These are phyloP conservation scores for Endoconidiophora polonica DNA, from an alignment of 2,329 filamentous ascomycete genomes.

Conservation along the genomic window DNA sequence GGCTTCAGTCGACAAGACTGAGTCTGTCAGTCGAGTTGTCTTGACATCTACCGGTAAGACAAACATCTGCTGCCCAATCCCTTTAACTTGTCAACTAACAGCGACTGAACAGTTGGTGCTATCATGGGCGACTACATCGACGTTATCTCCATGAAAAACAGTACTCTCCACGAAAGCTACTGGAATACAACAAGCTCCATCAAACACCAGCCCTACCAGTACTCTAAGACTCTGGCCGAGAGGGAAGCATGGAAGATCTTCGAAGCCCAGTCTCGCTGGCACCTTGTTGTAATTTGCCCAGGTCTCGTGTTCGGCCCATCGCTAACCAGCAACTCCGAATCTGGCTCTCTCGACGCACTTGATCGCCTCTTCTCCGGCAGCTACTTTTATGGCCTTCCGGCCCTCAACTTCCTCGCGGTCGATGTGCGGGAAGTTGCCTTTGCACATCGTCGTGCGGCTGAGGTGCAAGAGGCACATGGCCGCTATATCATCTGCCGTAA, in stretches of 20 bases:
- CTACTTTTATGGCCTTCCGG: slow-evolving; percentile 17
- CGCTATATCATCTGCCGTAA: slow-evolving; percentile 10
- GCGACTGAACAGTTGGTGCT: background rate
- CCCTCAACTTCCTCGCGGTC: slow-evolving; percentile 15
- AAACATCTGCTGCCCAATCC: background rate
- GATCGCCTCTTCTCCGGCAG: slow-evolving; percentile 17
- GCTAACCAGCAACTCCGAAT: slow-evolving; percentile 15
- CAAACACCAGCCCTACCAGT: slow-evolving; percentile 1
- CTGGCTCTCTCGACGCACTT: slow-evolving; percentile 16
- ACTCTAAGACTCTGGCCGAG: slow-evolving; percentile 14
- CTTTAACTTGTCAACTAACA: no score
- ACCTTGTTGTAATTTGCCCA: slow-evolving; percentile 12
- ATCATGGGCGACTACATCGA: slow-evolving; percentile 6
- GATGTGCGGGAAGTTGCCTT: slow-evolving; percentile 17
- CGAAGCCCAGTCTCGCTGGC: slow-evolving; percentile 12
- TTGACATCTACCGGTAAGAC: slow-evolving; percentile 12
- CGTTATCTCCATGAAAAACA: background rate
- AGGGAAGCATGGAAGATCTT: slow-evolving; percentile 14
- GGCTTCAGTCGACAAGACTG: slow-evolving; percentile 11
- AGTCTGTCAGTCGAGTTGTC: slow-evolving; percentile 14
- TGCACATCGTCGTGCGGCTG: slow-evolving; percentile 13
- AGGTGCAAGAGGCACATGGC: slow-evolving; percentile 9
- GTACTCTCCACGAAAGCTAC: background rate
- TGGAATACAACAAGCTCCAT: slow-evolving; percentile 2
- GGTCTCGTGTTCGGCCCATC: slow-evolving; percentile 13